Conservation (phyloP, 208 protist genomes). For the Trypanosoma conorhini region DNA sequence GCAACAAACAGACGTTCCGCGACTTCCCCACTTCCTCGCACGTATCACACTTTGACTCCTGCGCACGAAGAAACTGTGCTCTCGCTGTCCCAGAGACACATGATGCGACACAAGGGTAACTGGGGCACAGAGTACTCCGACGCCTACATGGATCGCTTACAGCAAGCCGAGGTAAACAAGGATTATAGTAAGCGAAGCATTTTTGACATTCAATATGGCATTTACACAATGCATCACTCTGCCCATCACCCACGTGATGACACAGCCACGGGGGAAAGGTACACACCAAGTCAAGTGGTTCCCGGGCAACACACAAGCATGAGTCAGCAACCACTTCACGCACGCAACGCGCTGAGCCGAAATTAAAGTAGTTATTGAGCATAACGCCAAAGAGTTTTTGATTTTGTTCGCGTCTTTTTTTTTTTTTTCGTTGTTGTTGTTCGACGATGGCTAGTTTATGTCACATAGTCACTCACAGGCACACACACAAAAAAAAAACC, state of each 20-base stretch:
- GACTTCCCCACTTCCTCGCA: constrained; percentile 67
- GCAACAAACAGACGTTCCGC: constrained; percentile 59
- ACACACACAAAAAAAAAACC: not conserved
- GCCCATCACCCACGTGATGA: constrained; percentile 85
- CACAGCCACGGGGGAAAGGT: constrained; percentile 65
- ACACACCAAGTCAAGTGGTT: constrained; percentile 77
- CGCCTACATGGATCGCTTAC: constrained; percentile 62
- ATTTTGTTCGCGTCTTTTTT: constrained; percentile 14
- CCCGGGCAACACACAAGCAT: constrained; percentile 88
- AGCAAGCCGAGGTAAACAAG: constrained; percentile 61
- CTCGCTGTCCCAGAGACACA: constrained; percentile 38
- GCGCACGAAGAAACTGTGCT: constrained; percentile 54
- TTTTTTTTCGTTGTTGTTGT: not conserved
- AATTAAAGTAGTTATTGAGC: not conserved
- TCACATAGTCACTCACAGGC: not conserved
- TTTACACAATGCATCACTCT: constrained; percentile 83
- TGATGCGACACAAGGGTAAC: constrained; percentile 42
- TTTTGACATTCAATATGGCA: constrained; percentile 80
- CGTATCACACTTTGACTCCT: constrained; percentile 59
- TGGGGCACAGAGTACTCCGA: constrained; percentile 74
- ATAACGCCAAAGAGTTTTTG: constrained; percentile 5
- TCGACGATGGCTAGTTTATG: not conserved
- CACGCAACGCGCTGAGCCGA: constrained; percentile 50
- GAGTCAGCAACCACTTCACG: constrained; percentile 70
- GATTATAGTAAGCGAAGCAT: constrained; percentile 56